phyloP scores from a whole-genome alignment of 2,329 filamentous ascomycete genomes.

The Diaporthe helianthi region DNA sequence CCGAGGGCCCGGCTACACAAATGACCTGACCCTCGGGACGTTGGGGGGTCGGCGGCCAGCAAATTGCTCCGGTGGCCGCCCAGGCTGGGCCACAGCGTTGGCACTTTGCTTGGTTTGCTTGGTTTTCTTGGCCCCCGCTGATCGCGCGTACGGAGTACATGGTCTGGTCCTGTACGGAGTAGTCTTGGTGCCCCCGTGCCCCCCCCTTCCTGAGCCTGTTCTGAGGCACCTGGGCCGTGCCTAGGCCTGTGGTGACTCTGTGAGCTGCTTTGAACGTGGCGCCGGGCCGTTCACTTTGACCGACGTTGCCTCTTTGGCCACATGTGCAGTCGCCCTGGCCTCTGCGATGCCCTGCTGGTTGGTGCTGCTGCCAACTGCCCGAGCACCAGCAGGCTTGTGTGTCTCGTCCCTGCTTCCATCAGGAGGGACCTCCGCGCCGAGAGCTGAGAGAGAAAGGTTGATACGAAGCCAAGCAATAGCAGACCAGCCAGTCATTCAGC shows the following conservation, averaged over 20 bases:
- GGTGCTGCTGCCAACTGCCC: background rate
- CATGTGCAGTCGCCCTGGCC: background rate
- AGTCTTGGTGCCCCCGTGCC: constrained; percentile 10
- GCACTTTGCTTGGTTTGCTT: constrained; percentile 31
- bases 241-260: background rate
- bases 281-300: constrained; percentile 12
- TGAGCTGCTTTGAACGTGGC: constrained; percentile 9
- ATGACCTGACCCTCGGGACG: background rate
- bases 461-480: constrained; percentile 14
- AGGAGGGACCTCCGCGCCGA: constrained; percentile 11
- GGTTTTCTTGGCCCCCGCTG: constrained; percentile 27
- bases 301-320: background rate
- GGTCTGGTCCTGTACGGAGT: background rate
- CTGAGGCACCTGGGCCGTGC: constrained; percentile 12
- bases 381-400: too few species aligned
- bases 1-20: constrained; percentile 2
- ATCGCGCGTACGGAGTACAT: constrained; percentile 13
- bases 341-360: background rate
- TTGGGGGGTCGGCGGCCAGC: background rate
- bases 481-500: constrained; percentile 13
- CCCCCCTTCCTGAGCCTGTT: background rate
- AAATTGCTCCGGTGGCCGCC: constrained; percentile 1
- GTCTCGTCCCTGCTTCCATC: background rate
- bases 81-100: constrained; percentile 18
- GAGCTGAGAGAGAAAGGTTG: background rate